Evolutionary conservation across 768 basidiomycete species (phyloP).

Genomic region (Russula lepida): DNA sequence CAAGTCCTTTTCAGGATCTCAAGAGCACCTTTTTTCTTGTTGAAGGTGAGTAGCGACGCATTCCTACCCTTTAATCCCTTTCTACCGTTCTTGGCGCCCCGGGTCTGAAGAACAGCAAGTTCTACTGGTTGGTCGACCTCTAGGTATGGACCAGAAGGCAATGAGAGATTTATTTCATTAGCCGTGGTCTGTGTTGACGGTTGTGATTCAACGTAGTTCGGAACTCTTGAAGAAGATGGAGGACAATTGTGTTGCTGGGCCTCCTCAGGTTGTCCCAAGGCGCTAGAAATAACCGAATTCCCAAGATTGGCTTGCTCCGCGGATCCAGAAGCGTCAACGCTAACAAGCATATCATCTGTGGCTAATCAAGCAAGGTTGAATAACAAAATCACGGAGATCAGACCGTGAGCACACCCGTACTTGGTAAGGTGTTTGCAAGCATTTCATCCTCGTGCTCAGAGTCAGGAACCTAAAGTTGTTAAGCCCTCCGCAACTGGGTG

Average conservation of each 20-base stretch:
- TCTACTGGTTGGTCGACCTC: not conserved
- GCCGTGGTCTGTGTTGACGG: not conserved
- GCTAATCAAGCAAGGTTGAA: not conserved
- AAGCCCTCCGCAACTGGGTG: not conserved
- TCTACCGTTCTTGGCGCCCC: not conserved
- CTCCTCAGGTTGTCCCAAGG: not conserved
- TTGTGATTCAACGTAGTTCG: not conserved
- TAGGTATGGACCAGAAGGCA: not conserved
- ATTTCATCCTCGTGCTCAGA: slow-evolving; percentile 10
- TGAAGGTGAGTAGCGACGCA: not conserved
- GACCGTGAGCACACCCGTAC: not conserved
- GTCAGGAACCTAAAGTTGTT: slow-evolving; percentile 12
- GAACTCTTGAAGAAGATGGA: not conserved
- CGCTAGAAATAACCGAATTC: not conserved
- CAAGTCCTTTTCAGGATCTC: slow-evolving; percentile 1
- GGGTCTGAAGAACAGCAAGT: not conserved
- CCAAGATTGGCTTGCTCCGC: not conserved
- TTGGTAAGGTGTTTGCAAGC: not conserved
- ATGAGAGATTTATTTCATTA: not conserved
- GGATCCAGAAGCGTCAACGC: not conserved
- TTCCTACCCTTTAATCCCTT: not conserved
- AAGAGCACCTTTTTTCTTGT: slow-evolving; percentile 10
- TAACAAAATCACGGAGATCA: not conserved
- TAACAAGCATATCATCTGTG: not conserved
- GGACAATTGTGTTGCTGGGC: not conserved